Percentiles rank a stretch among this genome's conserved stretches.
Conservation (phyloP, 1,139 yeast species). For the Pichia sp. region DNA sequence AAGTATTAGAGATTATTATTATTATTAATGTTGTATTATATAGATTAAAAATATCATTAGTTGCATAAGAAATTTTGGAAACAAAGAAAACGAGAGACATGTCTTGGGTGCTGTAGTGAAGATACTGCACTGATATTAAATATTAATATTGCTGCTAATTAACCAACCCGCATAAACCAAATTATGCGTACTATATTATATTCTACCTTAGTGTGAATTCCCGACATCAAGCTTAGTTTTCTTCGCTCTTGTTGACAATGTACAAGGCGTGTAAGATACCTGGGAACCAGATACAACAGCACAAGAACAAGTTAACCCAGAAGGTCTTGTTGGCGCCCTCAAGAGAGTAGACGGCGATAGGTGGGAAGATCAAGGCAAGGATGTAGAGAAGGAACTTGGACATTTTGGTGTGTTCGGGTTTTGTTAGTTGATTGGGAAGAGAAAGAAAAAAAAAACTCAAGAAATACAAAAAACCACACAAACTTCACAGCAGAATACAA, state of each 20-base stretch:
- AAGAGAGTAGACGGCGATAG: constrained; percentile 65
- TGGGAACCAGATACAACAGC: constrained; percentile 67
- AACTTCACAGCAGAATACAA: background rate
- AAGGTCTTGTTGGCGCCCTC: constrained; percentile 59
- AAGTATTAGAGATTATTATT: background rate
- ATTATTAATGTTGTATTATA: background rate
- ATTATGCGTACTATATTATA: background rate
- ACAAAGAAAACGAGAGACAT: background rate
- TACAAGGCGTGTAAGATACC: constrained; percentile 71
- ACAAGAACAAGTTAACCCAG: constrained; percentile 57
- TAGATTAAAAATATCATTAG: background rate
- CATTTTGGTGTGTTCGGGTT: background rate
- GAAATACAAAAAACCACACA: no score
- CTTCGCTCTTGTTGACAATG: constrained; percentile 36
- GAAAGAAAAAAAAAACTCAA: no score
- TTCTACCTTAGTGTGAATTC: no score
- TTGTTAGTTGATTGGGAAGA: background rate
- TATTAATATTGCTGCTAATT: background rate
- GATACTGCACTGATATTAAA: background rate
- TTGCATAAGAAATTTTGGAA: background rate
- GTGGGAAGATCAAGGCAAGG: constrained; percentile 61
- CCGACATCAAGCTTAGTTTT: background rate
- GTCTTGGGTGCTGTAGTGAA: background rate
- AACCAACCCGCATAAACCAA: background rate
- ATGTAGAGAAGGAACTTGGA: constrained; percentile 14